phyloP scores from a whole-genome alignment of 2,329 filamentous ascomycete species.

The Colletotrichum shisoi region DNA sequence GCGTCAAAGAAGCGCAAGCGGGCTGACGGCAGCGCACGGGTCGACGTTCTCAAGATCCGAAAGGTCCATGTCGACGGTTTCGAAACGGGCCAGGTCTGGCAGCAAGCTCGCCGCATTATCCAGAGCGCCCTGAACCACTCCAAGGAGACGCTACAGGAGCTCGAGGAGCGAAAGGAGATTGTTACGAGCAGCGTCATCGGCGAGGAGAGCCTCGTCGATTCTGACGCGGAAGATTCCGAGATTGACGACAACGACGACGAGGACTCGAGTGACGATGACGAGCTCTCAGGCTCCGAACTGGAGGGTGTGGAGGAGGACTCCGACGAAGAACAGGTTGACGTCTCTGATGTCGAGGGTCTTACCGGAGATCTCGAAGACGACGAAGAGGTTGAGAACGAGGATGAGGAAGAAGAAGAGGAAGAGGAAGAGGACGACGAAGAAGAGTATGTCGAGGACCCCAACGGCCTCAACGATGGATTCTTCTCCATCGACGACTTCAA shows the following conservation, averaged over 20 bases:
- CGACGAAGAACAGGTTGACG: slow-evolving; percentile 44
- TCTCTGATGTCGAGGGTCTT: slow-evolving; percentile 46
- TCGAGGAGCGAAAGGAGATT: slow-evolving; percentile 54
- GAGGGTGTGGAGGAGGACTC: slow-evolving; percentile 42
- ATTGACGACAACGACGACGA: slow-evolving; percentile 48
- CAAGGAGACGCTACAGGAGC: slow-evolving; percentile 56
- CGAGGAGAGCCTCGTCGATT: slow-evolving; percentile 47
- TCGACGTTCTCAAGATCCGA: slow-evolving; percentile 74
- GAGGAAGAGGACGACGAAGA: slow-evolving; percentile 60
- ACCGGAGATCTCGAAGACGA: slow-evolving; percentile 43
- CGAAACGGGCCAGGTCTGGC: slow-evolving; percentile 88
- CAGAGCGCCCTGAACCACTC: slow-evolving; percentile 61
- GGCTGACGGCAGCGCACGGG: slow-evolving; percentile 54
- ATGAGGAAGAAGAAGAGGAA: slow-evolving; percentile 53
- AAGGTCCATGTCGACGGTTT: slow-evolving; percentile 89
- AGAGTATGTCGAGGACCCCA: slow-evolving; percentile 73
- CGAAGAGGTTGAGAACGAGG: slow-evolving; percentile 48
- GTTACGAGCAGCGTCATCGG: slow-evolving; percentile 54
- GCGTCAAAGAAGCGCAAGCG: slow-evolving; percentile 80
- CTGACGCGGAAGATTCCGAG: slow-evolving; percentile 44
- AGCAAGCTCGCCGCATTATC: slow-evolving; percentile 87
- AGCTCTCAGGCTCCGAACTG: slow-evolving; percentile 41
- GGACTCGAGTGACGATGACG: slow-evolving; percentile 41
- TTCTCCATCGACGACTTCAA: slow-evolving; percentile 99
- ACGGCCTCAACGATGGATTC: slow-evolving; percentile 95